phyloP scores from a whole-genome alignment of 345 rosid genomes.

The Lenwebbia sp. region DNA sequence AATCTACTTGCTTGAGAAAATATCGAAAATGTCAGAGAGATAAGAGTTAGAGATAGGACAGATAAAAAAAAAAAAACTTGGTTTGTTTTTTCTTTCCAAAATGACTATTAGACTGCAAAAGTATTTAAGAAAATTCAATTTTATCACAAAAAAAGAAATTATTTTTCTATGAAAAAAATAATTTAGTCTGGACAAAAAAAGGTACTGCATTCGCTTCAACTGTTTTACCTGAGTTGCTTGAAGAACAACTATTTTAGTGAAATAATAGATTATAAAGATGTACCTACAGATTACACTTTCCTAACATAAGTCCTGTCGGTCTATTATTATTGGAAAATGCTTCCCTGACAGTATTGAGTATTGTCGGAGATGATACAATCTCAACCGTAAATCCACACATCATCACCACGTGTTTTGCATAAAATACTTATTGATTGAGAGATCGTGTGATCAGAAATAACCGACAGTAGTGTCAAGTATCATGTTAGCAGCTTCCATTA shows the following conservation, averaged over 20 bases:
- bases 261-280: not conserved
- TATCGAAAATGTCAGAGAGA: not conserved
- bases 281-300: not conserved
- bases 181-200: not conserved
- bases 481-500: not conserved
- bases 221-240: not conserved
- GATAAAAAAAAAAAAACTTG: not conserved
- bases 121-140: not conserved
- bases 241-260: not conserved
- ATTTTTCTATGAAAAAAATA: not conserved
- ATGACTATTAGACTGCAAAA: not conserved
- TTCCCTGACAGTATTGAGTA: too few species aligned
- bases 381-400: too few species aligned
- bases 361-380: too few species aligned
- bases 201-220: not conserved
- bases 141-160: not conserved
- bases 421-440: too few species aligned
- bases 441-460: too few species aligned
- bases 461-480: too few species aligned
- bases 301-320: not conserved
- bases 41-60: not conserved
- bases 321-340: not conserved
- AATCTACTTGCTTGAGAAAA: not conserved
- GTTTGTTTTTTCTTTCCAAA: not conserved
- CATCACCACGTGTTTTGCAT: too few species aligned